phyloP scores from a whole-genome alignment of 345 rosid species.

The Eutrema heterophyllum region DNA sequence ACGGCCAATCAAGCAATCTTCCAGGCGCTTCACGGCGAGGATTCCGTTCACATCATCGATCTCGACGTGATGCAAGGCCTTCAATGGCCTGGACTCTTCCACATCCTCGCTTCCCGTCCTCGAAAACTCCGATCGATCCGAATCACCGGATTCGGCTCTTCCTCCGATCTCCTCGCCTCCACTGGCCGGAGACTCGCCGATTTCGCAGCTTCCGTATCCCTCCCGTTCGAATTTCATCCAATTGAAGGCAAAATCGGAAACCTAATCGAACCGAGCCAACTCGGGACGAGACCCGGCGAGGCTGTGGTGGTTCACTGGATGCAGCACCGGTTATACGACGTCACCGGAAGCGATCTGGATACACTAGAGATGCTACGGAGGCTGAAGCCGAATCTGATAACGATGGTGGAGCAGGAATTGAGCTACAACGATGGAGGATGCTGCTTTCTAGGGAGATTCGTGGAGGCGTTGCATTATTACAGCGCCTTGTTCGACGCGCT shows the following conservation, averaged over 20 bases:
- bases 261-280: conserved; percentile 46
- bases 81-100: conserved; percentile 97
- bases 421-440: conserved; percentile 48
- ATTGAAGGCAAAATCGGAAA: conserved; percentile 77
- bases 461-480: conserved; percentile 91
- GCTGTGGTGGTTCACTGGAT: conserved; percentile 92
- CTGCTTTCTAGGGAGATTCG: conserved; percentile 74
- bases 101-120: conserved; percentile 86
- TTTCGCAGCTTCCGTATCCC: conserved; percentile 65
- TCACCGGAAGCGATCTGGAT: conserved; percentile 66
- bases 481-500: conserved; percentile 96
- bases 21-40: conserved; percentile 79
- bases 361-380: conserved; percentile 49
- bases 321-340: conserved; percentile 89
- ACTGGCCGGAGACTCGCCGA: conserved; percentile 85
- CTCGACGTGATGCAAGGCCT: conserved; percentile 98
- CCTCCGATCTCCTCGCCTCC: conserved; percentile 68
- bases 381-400: conserved; percentile 68
- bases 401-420: conserved; percentile 84
- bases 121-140: conserved; percentile 70
- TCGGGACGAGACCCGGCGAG: conserved; percentile 56
- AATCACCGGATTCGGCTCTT: conserved; percentile 85
- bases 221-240: conserved; percentile 83
- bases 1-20: conserved; percentile 95
- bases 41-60: conserved; percentile 83